Base-by-base conservation (phyloP, 176 grass and related monocot genomes). In the Ampelocalamus luodianensis region DNA sequence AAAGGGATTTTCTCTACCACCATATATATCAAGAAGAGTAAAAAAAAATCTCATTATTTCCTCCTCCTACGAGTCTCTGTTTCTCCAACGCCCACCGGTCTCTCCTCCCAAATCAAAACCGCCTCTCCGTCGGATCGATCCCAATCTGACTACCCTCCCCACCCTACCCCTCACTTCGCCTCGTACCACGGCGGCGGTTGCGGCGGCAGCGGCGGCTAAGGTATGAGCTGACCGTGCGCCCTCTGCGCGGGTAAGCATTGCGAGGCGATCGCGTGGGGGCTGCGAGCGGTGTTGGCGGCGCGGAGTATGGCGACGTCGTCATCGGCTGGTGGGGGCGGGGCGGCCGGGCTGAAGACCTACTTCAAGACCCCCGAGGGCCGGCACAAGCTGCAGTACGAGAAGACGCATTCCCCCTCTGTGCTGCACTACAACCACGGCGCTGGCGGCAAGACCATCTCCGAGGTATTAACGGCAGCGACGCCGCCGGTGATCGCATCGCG, bases 281-380 rank as follows among this genome's bases (percentile, higher is more conserved):
- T 48, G 79, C 45, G 82, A 68, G 78, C 46, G 78, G 63, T 17
- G 46, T 53, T 24, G 46, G 71, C 74, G 82, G 90, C 83, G 66
- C 62, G 67, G 74, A 82, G 72, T 77, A 93, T 95, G 90, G 85
- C 90, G 81, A 78, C 88, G 51, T 82, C 86, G 22, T 82, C 89
- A 11, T 77, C 88, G 48, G 85, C 90, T 6, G 34, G 78, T 18
- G 88, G 91, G n/a, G 86, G 79, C 22, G 79, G 66, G 38, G 64
- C 84, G 23, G 70, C 90, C 24, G 91, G 83, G 72, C 82, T 94
- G 15, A 99, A 99, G 97, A 89, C 82, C 54, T 92, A 92, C 83
- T 99, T 99, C 85, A 99, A 99, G 90, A 99, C 97, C 18, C 93
- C 97, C 36, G 97, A 99, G 82, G 97, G 97, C 37, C 85, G 93